Conservation (phyloP, 345 rosid species). For the Viola odorata region DNA sequence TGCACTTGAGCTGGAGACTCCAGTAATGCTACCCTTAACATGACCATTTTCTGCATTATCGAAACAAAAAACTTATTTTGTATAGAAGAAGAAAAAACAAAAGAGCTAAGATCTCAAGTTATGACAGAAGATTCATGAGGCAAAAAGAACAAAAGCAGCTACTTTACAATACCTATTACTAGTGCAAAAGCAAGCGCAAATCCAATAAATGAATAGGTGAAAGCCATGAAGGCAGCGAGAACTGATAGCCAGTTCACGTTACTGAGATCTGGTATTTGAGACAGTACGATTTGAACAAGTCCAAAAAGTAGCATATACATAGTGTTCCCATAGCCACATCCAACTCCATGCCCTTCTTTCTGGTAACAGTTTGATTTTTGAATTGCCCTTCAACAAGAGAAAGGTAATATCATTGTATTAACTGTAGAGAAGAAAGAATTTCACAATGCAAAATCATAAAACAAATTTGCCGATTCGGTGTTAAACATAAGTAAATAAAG, state of each 20-base stretch:
- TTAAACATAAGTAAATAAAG: too few species aligned
- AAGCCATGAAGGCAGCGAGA: constrained; percentile 34
- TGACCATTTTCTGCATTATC: constrained; percentile 17
- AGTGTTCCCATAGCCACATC: constrained; percentile 21
- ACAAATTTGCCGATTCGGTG: too few species aligned
- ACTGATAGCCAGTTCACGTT: constrained; percentile 33
- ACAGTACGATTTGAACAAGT: constrained; percentile 22
- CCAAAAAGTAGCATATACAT: constrained; percentile 26
- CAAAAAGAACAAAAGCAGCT: too few species aligned
- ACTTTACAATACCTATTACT: constrained; percentile 20
- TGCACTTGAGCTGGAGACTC: not conserved
- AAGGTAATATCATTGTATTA: not conserved
- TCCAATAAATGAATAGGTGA: constrained; percentile 29
- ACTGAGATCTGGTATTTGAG: constrained; percentile 35
- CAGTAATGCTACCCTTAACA: constrained; percentile 21
- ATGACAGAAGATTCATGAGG: too few species aligned
- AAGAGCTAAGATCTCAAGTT: too few species aligned
- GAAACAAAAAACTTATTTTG: not conserved
- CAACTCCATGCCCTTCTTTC: constrained; percentile 38
- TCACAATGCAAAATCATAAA: not conserved
- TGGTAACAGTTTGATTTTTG: constrained; percentile 44
- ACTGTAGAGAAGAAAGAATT: not conserved
- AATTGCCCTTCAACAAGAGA: constrained; percentile 39
- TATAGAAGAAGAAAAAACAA: too few species aligned
- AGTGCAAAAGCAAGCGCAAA: constrained; percentile 25